Evolutionary conservation across 2,329 filamentous ascomycete genomes (phyloP), one percentile per base, ranked within the genome.

Genomic region (Aspergillus novoparasiticus): DNA sequence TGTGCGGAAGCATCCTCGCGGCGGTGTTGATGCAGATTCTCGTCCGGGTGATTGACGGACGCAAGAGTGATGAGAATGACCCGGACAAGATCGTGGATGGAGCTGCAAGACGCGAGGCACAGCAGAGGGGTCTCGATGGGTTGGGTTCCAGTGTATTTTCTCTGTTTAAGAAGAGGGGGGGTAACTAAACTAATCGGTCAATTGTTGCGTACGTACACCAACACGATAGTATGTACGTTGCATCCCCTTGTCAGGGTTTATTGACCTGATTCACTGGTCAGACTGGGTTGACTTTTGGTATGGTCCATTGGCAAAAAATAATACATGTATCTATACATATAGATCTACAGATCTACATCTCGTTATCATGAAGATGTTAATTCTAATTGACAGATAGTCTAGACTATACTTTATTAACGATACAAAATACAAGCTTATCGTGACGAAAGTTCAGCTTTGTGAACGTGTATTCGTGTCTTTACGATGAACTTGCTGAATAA

Each of bases 1-100:
- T 97, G 23, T 87, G 86, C 66, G 80, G 89, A 57, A 96, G 93
- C 78, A 94, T 96, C 57, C 67, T 90, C 4, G 90, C 89, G 70
- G 74, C 76, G 50, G 80, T 89, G 26, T 73, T 83, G 61, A 94
- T 95, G 89, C 86, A 87, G 57, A 71, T 88, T 21, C 77, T 92
- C 62, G 78, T 96, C 46, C 78, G 76, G 66, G 63, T 83, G 28
- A 73, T 83, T 61, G 78, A 79, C 64, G 68, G 69, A 16, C 60
- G 63, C 46, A 58, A 66, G 23, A 12, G 2, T 11, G 58, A 34
- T 4, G 64, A 62, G 11, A 66, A 63, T 19, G 63, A 64, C 4
- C 69, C 53, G 1, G 69, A 60, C 14, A 60, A 64, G 23, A 65
- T 64, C 36, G 62, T 71, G 34, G 76, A 79, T 64, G 75, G 74